Evolutionary conservation across 768 basidiomycete species (phyloP), one percentile per base, ranked within the genome.

Genomic region (Pleurotus pulmonarius): DNA sequence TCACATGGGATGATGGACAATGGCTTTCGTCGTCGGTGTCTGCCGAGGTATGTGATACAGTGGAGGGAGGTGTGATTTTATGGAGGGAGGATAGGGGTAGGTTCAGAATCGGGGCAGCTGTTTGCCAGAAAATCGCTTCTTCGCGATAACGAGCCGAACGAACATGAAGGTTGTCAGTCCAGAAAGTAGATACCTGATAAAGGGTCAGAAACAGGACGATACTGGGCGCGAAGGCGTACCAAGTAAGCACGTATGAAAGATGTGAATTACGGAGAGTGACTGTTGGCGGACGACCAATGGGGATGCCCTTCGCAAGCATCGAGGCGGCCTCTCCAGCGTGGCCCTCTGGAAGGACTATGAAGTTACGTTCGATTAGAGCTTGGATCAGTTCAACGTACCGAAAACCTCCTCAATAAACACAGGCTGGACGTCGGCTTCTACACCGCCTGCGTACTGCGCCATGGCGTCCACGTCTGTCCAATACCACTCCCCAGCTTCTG

Each of bases 251-350:
- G 71, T 99, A 99, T 9, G 93, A 94, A 5, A 92, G 78, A 73
- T 99, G 97, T 38, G 92, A 84, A 70, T 99, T 99, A 47, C 97
- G 81, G 45, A 99, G 73, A 64, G 98, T 93, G 22, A 98, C 85
- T 2, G 83, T 83, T 3, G 93, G 83, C 20, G 87, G 70, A 49
- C 93, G 84, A 41, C 96, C 97, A 46, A 98, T 74, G 2, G 97
- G 97, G 46, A 88, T 77, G 12, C 94, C 97, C 58, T 83, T 86
- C 4, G 73, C 69, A 15, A 92, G 64, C 56, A 76, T 75, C 24
- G 75, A 68, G 25, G 79, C 68, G 18, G 83, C 88, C 55, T 94
- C 86, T 12, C 90, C 92, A 3, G 85, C 83, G 64, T 92, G 87
- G 18, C 94, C 94, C 67, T 92, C 96, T 98, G 64, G 16, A 20